These are phyloP conservation scores for Lactarius deliciosus DNA, from an alignment of 768 basidiomycete species.

Conservation along the genomic window DNA sequence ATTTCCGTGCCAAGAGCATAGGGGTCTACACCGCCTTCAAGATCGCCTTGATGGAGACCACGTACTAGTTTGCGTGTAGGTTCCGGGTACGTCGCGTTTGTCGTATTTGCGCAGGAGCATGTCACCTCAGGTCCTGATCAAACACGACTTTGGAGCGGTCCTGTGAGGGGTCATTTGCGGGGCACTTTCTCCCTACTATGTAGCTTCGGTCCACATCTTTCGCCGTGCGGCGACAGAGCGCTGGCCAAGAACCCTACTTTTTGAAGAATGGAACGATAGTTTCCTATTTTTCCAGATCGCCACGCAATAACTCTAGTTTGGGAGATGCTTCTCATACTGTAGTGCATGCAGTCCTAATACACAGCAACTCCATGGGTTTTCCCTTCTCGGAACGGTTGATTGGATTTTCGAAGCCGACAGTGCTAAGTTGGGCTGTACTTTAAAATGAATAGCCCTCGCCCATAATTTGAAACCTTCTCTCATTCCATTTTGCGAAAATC, in stretches of 20 bases:
- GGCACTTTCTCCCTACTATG: background rate
- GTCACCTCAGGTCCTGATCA: background rate
- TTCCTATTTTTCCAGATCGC: background rate
- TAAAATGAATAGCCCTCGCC: background rate
- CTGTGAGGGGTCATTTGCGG: background rate
- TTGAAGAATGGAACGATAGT: background rate
- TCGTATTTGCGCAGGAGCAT: background rate
- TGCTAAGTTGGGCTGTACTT: background rate
- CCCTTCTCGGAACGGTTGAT: background rate
- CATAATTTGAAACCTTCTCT: background rate
- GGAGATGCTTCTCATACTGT: background rate
- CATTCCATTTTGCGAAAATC: background rate
- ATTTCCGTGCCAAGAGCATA: background rate
- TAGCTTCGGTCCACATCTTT: background rate
- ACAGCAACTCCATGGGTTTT: background rate
- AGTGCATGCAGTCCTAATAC: background rate
- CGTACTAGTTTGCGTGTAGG: background rate
- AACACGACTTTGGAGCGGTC: background rate
- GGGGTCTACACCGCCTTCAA: background rate
- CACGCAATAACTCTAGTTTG: background rate
- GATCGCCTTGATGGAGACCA: background rate
- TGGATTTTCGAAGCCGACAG: constrained; percentile 3
- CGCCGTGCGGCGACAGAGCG: background rate
- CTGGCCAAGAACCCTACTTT: background rate
- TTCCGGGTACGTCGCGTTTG: background rate